Evolutionary conservation across 192 early-diverging fungal species (phyloP).

Genomic region (Lobulomyces angularis): DNA sequence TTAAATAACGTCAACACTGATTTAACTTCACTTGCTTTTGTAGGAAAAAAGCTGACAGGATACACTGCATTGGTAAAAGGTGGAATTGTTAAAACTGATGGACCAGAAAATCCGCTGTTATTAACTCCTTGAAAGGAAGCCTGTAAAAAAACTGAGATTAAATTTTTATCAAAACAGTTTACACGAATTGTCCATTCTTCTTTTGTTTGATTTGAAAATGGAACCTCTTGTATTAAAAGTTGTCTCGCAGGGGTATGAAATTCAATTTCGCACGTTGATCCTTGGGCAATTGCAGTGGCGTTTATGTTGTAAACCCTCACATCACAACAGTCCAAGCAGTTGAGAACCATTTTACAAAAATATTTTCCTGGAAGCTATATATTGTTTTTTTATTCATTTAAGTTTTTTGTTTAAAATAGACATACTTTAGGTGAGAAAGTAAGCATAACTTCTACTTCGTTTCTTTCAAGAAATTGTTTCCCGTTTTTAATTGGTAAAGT

Average conservation of each 20-base stretch:
- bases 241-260: slow-evolving; percentile 29
- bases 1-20: slow-evolving; percentile 28
- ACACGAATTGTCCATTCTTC: slow-evolving; percentile 41
- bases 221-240: slow-evolving; percentile 32
- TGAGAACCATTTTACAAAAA: slow-evolving; percentile 26
- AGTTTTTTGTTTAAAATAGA: not conserved
- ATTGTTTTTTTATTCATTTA: slow-evolving; percentile 1
- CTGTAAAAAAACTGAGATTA: slow-evolving; percentile 1
- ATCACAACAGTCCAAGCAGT: slow-evolving; percentile 26
- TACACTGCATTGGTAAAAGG: slow-evolving; percentile 18
- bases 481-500: slow-evolving; percentile 19
- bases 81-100: slow-evolving; percentile 17
- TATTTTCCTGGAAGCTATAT: slow-evolving; percentile 36
- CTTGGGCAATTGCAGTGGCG: slow-evolving; percentile 33
- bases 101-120: slow-evolving; percentile 25
- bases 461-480: slow-evolving; percentile 17
- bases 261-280: slow-evolving; percentile 31
- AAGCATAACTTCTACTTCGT: slow-evolving; percentile 30
- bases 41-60: slow-evolving; percentile 22
- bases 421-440: slow-evolving; percentile 28
- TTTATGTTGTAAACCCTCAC: slow-evolving; percentile 28
- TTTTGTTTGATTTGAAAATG: slow-evolving; percentile 35
- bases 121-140: slow-evolving; percentile 19
- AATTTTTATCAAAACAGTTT: slow-evolving; percentile 8
- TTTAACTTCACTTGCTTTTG: slow-evolving; percentile 10